Percentiles rank a stretch among this genome's conserved stretches.
These are phyloP conservation scores for Dactylorhiza incarnata DNA, from an alignment of 106 monocot genomes.

Conservation along the genomic window DNA sequence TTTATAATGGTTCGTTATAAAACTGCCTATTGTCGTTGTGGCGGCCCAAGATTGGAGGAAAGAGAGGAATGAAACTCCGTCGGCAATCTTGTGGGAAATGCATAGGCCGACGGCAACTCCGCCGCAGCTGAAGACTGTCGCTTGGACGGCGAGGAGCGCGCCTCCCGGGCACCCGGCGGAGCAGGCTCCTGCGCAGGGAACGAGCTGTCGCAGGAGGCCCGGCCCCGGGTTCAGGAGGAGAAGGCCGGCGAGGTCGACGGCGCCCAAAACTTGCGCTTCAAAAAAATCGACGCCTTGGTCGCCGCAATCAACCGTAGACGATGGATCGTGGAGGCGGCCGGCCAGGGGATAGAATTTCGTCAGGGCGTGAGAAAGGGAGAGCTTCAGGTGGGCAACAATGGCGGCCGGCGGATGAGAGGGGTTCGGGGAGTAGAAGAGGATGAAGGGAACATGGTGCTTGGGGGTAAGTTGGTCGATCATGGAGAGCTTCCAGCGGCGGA, in stretches of 20 bases:
- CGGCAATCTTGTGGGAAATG: too few relatives aligned
- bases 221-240: not conserved
- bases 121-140: too few relatives aligned
- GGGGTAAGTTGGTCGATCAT: constrained; percentile 10
- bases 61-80: not conserved
- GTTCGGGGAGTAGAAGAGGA: constrained; percentile 6
- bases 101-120: too few relatives aligned
- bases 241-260: not conserved
- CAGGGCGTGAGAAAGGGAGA: too few relatives aligned
- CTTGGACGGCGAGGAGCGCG: not conserved
- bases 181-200: too few relatives aligned
- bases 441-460: not conserved
- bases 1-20: too few relatives aligned
- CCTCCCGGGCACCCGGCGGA: not conserved
- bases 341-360: not conserved
- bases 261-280: not conserved
- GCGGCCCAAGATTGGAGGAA: constrained; percentile 6
- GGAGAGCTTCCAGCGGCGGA: not conserved
- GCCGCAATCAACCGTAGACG: not conserved
- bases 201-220: not conserved
- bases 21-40: not conserved
- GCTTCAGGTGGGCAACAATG: not conserved
- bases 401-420: not conserved
- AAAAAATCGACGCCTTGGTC: constrained; percentile 7
- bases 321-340: not conserved